Percentiles rank a stretch among this genome's conserved stretches.
Conservation (phyloP, 1,284 basidiomycete species). For the Cryptococcus sp. region DNA sequence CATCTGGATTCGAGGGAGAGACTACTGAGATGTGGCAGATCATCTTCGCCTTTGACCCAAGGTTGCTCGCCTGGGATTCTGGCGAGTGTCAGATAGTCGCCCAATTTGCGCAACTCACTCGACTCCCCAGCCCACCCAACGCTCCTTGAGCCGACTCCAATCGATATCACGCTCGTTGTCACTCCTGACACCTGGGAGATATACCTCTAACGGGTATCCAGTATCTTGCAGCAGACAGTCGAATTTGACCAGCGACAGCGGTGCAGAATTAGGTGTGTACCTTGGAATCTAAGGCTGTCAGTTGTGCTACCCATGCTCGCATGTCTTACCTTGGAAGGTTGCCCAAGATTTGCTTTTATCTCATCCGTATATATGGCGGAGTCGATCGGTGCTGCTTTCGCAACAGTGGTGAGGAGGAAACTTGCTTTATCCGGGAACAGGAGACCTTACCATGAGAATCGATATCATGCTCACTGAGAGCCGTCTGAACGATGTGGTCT, state of each 20-base stretch:
- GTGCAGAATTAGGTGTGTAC: conserved; percentile 23
- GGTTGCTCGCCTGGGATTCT: conserved; percentile 46
- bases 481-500: conserved; percentile 40
- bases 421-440: too few species aligned
- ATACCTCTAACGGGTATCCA: conserved; percentile 52
- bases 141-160: conserved; percentile 45
- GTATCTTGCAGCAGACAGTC: conserved; percentile 52
- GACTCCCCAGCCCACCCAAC: conserved; percentile 53
- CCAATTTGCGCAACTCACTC: conserved; percentile 37
- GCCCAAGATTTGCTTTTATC: conserved; percentile 14
- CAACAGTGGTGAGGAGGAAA: too few species aligned
- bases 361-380: conserved; percentile 8
- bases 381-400: conserved; percentile 2
- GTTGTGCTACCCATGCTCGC: background rate
- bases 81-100: conserved; percentile 5
- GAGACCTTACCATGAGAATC: too few species aligned
- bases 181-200: conserved; percentile 33
- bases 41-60: conserved; percentile 26
- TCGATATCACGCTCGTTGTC: conserved; percentile 17
- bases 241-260: conserved; percentile 46
- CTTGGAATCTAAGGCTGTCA: conserved; percentile 29
- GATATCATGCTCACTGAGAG: conserved; percentile 40
- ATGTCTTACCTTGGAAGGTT: conserved; percentile 18
- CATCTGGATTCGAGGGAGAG: background rate
- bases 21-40: conserved; percentile 3